Conservation (phyloP, 1,139 yeast genomes). For the Kodamaea sp. region DNA sequence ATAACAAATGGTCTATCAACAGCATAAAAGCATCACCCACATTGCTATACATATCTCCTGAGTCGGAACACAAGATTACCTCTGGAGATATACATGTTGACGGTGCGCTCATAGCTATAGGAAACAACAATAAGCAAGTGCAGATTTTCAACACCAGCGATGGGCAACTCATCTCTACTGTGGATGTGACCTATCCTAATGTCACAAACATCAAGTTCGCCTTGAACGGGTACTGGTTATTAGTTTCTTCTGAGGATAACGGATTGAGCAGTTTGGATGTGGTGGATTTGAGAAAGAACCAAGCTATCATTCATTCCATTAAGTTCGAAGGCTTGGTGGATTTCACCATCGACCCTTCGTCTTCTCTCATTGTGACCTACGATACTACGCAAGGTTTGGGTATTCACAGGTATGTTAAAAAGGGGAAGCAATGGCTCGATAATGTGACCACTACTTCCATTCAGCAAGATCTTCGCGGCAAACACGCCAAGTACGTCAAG, state of each 20-base stretch:
- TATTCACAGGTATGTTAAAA: conserved; percentile 43
- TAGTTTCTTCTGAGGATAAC: conserved; percentile 19
- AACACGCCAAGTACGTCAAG: background rate
- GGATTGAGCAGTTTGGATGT: conserved; percentile 37
- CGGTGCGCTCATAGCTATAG: conserved; percentile 60
- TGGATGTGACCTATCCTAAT: conserved; percentile 25
- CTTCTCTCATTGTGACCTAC: conserved; percentile 36
- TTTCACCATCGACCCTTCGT: conserved; percentile 48
- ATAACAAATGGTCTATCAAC: conserved; percentile 34
- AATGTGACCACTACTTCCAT: conserved; percentile 1
- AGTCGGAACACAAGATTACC: conserved; percentile 15
- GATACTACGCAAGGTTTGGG: conserved; percentile 16
- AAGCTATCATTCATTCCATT: conserved; percentile 28
- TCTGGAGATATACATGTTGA: conserved; percentile 60
- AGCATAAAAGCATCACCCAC: conserved; percentile 13
- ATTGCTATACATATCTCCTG: conserved; percentile 8
- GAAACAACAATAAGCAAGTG: conserved; percentile 38
- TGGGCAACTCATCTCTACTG: conserved; percentile 39
- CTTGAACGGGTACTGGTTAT: conserved; percentile 71
- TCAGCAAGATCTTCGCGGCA: background rate
- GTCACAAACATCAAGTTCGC: conserved; percentile 54
- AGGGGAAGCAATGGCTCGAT: conserved; percentile 44
- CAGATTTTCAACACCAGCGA: conserved; percentile 45
- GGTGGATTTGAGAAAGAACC: conserved; percentile 59
- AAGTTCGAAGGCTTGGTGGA: conserved; percentile 21